Evolutionary conservation across 257 asterid species (phyloP).

Genomic region (Forsythia suspensa): DNA sequence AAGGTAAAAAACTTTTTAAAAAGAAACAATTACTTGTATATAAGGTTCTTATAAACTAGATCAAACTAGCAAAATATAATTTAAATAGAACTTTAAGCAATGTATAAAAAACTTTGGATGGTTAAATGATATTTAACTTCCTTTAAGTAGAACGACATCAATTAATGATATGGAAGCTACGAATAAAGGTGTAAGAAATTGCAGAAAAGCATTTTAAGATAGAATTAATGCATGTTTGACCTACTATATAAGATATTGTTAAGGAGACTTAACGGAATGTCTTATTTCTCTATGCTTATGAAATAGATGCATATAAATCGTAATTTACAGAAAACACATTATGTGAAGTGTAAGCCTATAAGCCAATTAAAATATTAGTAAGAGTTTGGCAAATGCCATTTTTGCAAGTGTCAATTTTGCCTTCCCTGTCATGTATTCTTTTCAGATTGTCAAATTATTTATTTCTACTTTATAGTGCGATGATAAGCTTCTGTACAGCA

Average conservation of each 20-base stretch:
- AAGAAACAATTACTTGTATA: too few relatives aligned
- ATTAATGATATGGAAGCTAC: background rate
- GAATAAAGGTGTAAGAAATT: background rate
- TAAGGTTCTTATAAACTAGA: too few relatives aligned
- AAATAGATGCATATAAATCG: background rate
- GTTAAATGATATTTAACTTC: background rate
- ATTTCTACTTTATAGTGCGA: background rate
- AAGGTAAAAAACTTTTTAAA: too few relatives aligned
- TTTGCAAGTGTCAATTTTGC: background rate
- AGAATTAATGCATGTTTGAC: background rate
- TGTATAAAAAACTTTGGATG: background rate
- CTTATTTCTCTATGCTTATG: background rate
- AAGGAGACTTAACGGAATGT: background rate
- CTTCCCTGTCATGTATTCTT: background rate
- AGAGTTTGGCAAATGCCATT: background rate
- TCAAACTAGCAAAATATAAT: too few relatives aligned
- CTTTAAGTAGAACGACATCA: background rate
- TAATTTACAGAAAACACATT: too few relatives aligned
- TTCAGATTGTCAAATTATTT: background rate
- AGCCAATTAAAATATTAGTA: background rate
- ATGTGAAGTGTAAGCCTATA: too few relatives aligned
- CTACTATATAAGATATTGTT: background rate
- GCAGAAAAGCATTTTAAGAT: background rate
- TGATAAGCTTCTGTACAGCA: background rate
- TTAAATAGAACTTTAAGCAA: too few relatives aligned